phyloP scores from a whole-genome alignment of 192 early-diverging fungal genomes.

The Coemansia sp. region DNA sequence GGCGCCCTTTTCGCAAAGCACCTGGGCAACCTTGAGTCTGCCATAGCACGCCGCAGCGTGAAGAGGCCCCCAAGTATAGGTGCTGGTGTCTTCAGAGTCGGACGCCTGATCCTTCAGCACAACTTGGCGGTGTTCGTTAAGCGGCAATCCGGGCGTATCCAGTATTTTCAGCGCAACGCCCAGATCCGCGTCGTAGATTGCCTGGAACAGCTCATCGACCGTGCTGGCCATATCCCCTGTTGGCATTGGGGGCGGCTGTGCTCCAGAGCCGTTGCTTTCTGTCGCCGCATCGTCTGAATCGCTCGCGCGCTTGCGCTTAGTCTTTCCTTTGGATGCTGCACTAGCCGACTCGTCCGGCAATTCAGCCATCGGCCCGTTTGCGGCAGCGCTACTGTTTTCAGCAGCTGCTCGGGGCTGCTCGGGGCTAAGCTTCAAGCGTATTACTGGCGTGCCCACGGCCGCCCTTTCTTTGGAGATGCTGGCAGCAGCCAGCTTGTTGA shows the following conservation, averaged over 20 bases:
- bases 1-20: conserved; percentile 71
- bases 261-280: too few species aligned
- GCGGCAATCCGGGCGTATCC: conserved; percentile 24
- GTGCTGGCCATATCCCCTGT: conserved; percentile 4
- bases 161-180: conserved; percentile 26
- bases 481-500: conserved; percentile 23
- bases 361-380: not conserved
- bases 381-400: conserved; percentile 2
- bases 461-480: not conserved
- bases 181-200: conserved; percentile 46
- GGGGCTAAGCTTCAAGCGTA: conserved; percentile 33
- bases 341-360: not conserved
- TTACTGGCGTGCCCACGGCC: not conserved
- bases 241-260: not conserved
- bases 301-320: conserved; percentile 36
- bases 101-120: conserved; percentile 44
- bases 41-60: conserved; percentile 88
- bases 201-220: conserved; percentile 45
- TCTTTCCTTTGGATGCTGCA: not conserved
- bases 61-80: conserved; percentile 79
- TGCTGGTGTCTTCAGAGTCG: conserved; percentile 51
- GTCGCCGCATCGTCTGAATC: not conserved
- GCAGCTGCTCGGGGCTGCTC: conserved; percentile 13
- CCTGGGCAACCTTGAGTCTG: conserved; percentile 58
- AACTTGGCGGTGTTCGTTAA: conserved; percentile 39